Evolutionary conservation across 495 filamentous ascomycete genomes (phyloP), one percentile per base, ranked within the genome.

Genomic region (Aspergillus hancockii): DNA sequence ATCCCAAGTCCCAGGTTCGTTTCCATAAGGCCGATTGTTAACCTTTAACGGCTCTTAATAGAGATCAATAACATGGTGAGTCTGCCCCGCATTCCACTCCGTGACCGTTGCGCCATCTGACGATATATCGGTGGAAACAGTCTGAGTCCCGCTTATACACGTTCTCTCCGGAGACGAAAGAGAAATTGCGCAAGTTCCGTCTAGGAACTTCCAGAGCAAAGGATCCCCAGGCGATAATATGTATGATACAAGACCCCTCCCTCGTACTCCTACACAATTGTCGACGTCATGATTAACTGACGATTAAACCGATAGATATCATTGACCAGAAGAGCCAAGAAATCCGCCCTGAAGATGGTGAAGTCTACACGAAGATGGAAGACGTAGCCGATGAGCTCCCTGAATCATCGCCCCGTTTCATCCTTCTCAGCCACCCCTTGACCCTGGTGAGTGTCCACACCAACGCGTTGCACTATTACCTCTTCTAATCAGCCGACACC

Each of bases 281-380:
- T 40, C n/a, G n/a, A 13, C 8, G 4, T 19, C 14, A 22, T 22
- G 2, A 34, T 12, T 21, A 8, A n/a, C n/a, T 30, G 50, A 57
- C 40, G 43, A 32, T 49, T 38, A 55, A 57, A 51, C 28, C 43
- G 51, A 60, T 66, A 77, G 76, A 78, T 66, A 67, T 70, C 47
- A 97, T 98, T 78, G 90, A 97, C 75, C 89, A 88, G 67, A 85
- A 87, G 58, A 94, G 79, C 40, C 82, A 95, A 57, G 93, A 97
- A 74, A 95, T 98, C 70, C 85, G 83, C 43, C 81, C 82, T 36
- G 82, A 88, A 61, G 89, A 93, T 69, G 88, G 88, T 43, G 81
- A 83, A 50, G 83, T 91, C 55, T 97, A 95, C 76, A 88, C 83
- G 8, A 85, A 86, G 54, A 84, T 98, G 68, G 80, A 87, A 31